Base-by-base conservation (phyloP, 257 asterid genomes). In the Euphrasia confusa region DNA sequence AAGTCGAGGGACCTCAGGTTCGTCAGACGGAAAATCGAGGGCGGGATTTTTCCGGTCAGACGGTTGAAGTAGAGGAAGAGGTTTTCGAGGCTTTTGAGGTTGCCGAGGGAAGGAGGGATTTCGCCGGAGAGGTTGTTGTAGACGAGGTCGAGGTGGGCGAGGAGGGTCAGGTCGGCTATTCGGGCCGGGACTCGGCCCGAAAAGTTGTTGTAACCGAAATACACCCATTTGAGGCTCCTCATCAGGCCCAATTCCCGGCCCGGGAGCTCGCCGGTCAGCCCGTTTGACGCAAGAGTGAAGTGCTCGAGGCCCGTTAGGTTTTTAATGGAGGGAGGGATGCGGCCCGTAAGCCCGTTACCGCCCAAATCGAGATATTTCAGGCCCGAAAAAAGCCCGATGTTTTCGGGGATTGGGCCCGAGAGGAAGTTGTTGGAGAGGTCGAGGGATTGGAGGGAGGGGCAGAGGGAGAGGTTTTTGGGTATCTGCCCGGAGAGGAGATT, bases 131-230 rank as follows among this genome's bases (percentile, higher is more conserved):
- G 86, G 68, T 85, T 87, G 74, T 83, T 87, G 77, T 77, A 79
- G 14, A 88, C 97, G 1, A 90, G 83, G 77, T 90, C 86, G 13
- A 90, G 86, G 76, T 90, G 97, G 6, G 40, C 13, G 68, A 90
- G 65, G 17, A 37, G 66, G 1, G 72, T 52, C 53, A 90, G 58
- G 18, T 69, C 86, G 4, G 95, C 87, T 10, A 87, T 74, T 57
- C 79, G 89, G 40, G 30, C 49, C 1, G 97, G 97, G 53, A 90
- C 85, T 26, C 13, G 69, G 26, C 97, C 96, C 0, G 97, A 75
- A 6, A 90, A 79, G 60, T 90, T 90, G 74, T 90, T 90, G 77
- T 87, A 83, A 10, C 97, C 97, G 50, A 87, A 68, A 61, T 87
- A 90, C 39, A 90, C 67, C 88, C 76, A 84, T 56, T 47, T 79